Percentiles rank a stretch among this genome's conserved stretches.
These are phyloP conservation scores for Phaffia australis DNA, from an alignment of 768 basidiomycete genomes.

Conservation along the genomic window DNA sequence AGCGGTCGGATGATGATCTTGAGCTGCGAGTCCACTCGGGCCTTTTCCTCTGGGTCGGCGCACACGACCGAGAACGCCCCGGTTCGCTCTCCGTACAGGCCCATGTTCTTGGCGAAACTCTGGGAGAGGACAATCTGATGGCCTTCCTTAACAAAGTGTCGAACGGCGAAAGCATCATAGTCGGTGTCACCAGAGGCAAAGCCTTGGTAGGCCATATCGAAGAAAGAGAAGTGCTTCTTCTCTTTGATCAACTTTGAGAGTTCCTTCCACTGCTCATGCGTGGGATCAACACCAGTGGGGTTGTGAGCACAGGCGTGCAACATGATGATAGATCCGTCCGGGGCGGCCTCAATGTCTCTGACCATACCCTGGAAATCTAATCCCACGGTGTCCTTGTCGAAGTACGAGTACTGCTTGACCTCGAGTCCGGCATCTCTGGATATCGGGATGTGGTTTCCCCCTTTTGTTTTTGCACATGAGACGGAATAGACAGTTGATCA, in stretches of 20 bases:
- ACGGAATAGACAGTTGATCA: not conserved
- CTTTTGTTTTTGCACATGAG: no score
- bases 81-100: conserved; percentile 94
- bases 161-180: conserved; percentile 86
- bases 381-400: conserved; percentile 68
- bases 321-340: conserved; percentile 68
- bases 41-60: conserved; percentile 45
- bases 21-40: conserved; percentile 81
- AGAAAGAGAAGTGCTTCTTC: conserved; percentile 90
- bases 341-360: conserved; percentile 66
- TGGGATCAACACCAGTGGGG: conserved; percentile 83
- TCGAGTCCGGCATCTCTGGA: conserved; percentile 18
- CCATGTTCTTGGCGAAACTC: conserved; percentile 99
- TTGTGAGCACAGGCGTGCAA: conserved; percentile 98
- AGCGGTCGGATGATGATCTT: conserved; percentile 91
- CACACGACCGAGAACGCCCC: conserved; percentile 78
- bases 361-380: conserved; percentile 85
- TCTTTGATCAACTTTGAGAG: conserved; percentile 78
- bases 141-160: conserved; percentile 81
- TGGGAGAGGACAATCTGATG: conserved; percentile 86
- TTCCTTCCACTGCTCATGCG: conserved; percentile 79
- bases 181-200: conserved; percentile 89
- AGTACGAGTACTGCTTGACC: conserved; percentile 30
- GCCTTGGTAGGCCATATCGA: conserved; percentile 99
- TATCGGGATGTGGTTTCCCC: conserved; percentile 1